These are phyloP conservation scores for Fallopia convolvulus DNA, from an alignment of 148 eudicot species.

Conservation along the genomic window DNA sequence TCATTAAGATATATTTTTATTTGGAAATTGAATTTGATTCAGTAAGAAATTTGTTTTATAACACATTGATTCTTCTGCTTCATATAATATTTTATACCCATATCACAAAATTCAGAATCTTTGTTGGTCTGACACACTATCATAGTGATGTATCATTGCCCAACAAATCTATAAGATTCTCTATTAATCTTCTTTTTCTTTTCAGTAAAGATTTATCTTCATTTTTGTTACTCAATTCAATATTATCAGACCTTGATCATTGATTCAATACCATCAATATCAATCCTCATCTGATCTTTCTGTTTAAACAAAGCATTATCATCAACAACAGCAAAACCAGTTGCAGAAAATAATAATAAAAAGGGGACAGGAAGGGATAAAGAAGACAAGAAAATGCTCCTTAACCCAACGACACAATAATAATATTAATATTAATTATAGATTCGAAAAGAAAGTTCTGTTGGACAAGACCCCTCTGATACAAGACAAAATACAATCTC, in stretches of 20 bases:
- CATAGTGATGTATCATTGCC: background rate
- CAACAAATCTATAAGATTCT: background rate
- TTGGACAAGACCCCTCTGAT: background rate
- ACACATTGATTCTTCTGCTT: background rate
- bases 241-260: background rate
- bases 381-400: conserved; percentile 3
- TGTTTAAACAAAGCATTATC: background rate
- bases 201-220: background rate
- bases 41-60: background rate
- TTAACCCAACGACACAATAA: background rate
- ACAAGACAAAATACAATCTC: conserved; percentile 8
- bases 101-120: background rate
- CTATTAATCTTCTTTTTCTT: background rate
- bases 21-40: no score
- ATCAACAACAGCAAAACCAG: conserved; percentile 1
- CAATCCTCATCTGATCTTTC: background rate
- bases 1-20: background rate
- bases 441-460: background rate
- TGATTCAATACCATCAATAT: background rate
- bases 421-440: background rate
- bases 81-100: background rate
- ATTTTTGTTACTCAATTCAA: background rate
- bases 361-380: background rate
- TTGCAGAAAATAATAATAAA: conserved; percentile 7
- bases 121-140: background rate